phyloP scores from a whole-genome alignment of 106 monocot species.

The Apostasia shenzhenica region DNA sequence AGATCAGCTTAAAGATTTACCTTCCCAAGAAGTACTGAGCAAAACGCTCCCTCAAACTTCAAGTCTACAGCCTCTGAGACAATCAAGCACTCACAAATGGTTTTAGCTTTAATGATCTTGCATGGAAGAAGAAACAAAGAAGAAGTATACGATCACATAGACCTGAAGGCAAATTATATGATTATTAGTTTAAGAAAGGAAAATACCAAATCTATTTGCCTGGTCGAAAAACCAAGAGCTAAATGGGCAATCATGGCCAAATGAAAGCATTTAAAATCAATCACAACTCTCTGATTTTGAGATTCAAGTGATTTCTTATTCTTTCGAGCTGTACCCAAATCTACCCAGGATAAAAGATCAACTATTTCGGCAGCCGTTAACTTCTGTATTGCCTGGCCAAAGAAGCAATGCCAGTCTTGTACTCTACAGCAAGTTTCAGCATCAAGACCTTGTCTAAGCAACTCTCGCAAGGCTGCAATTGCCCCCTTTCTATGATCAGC shows the following conservation, averaged over 20 bases:
- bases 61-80: constrained; percentile 68
- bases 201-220: constrained; percentile 72
- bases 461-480: constrained; percentile 71
- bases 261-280: constrained; percentile 88
- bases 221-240: constrained; percentile 83
- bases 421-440: constrained; percentile 82
- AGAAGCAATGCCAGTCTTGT: constrained; percentile 82
- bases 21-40: constrained; percentile 85
- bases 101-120: constrained; percentile 73
- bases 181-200: constrained; percentile 5
- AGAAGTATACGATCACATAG: constrained; percentile 3
- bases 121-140: not conserved
- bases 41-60: constrained; percentile 85
- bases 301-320: constrained; percentile 85
- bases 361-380: constrained; percentile 71
- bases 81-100: constrained; percentile 77
- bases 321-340: constrained; percentile 62
- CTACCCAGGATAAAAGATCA: constrained; percentile 85
- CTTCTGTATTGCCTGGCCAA: constrained; percentile 68
- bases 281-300: constrained; percentile 72
- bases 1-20: constrained; percentile 23
- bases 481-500: constrained; percentile 70
- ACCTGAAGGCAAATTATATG: not conserved
- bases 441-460: constrained; percentile 92
- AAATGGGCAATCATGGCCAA: constrained; percentile 76